phyloP scores from a whole-genome alignment of 148 eudicot genomes.

The Vaccinium macrocarpon region DNA sequence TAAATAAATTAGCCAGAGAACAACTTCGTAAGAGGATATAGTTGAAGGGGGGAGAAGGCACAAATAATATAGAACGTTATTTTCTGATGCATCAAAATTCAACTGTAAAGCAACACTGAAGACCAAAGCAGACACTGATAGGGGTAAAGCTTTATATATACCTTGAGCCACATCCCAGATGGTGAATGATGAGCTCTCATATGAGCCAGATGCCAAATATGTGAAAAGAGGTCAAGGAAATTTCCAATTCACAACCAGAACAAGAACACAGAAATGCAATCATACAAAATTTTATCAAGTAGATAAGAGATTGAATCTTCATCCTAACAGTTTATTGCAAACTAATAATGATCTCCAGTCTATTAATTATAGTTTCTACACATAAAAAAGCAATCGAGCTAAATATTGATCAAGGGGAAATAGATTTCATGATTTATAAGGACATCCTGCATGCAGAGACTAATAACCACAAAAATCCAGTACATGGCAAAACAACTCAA shows the following conservation, averaged over 20 bases:
- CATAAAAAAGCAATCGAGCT: background rate
- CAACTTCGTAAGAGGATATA: slow-evolving; percentile 2
- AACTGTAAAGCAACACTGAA: background rate
- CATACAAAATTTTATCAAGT: background rate
- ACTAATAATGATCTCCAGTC: background rate
- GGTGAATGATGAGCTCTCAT: slow-evolving; percentile 85
- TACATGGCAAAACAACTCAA: background rate
- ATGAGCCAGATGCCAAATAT: slow-evolving; percentile 93
- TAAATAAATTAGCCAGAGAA: background rate
- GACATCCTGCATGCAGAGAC: background rate
- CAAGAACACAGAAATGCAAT: background rate
- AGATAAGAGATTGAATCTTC: background rate
- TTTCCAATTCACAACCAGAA: slow-evolving; percentile 13
- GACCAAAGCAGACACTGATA: background rate
- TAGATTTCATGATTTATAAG: background rate
- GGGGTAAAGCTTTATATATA: slow-evolving; percentile 25
- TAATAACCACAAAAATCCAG: too few species aligned
- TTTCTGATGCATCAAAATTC: background rate
- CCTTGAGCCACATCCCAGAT: slow-evolving; percentile 99
- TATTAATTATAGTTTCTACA: background rate
- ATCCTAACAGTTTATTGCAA: background rate
- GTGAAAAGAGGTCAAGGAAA: slow-evolving; percentile 67
- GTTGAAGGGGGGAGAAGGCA: background rate
- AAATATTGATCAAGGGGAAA: background rate
- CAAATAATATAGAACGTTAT: background rate